phyloP scores from a whole-genome alignment of 2,329 filamentous ascomycete genomes.

The Talaromyces sp. region DNA sequence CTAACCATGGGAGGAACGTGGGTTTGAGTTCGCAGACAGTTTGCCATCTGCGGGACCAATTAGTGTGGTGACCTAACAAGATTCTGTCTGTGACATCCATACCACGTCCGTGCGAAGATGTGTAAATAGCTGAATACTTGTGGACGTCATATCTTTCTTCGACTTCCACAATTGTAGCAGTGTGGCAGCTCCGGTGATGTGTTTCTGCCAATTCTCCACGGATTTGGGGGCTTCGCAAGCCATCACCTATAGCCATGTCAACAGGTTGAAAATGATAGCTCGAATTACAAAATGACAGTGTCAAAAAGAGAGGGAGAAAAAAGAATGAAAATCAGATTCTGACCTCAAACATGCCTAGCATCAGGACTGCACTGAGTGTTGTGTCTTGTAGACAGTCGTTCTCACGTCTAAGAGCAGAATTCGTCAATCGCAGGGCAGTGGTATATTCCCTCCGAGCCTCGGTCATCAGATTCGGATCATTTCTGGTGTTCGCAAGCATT shows the following conservation, averaged over 20 bases:
- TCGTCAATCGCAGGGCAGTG: neutral
- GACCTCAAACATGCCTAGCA: neutral
- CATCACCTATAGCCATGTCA: neutral
- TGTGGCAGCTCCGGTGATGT: neutral
- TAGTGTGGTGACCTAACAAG: neutral
- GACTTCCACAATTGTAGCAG: neutral
- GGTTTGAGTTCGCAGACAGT: neutral
- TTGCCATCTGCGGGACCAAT: neutral
- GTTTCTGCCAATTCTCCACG: neutral
- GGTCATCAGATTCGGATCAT: neutral
- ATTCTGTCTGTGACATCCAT: neutral
- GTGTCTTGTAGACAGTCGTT: neutral
- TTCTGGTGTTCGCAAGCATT: neutral
- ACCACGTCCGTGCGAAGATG: neutral
- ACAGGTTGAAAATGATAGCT: neutral
- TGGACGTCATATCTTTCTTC: neutral
- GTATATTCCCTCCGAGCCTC: neutral
- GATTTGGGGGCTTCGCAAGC: neutral
- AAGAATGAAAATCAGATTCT: neutral
- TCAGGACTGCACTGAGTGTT: neutral
- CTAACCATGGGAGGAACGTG: neutral
- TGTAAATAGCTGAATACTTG: neutral
- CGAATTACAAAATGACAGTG: neutral
- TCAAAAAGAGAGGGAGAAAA: neutral
- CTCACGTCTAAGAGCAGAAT: neutral